Conservation (phyloP, 2,329 filamentous ascomycete genomes). For the Phaeosphaeriaceae sp. region DNA sequence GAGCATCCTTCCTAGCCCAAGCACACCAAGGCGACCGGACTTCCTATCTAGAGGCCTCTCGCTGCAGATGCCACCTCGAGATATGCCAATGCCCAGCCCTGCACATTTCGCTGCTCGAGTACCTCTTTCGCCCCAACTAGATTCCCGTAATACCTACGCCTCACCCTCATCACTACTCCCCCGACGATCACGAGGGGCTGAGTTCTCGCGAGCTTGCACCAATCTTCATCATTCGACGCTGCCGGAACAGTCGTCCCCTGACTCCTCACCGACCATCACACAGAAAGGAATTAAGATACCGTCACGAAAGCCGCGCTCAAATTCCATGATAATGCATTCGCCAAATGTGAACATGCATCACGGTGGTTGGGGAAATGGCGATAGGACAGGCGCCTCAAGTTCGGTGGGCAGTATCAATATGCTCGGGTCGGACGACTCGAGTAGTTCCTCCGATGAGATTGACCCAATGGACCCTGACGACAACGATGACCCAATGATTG, state of each 20-base stretch:
- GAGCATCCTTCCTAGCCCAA: slow-evolving; percentile 48
- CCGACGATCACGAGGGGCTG: slow-evolving; percentile 84
- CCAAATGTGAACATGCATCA: slow-evolving; percentile 65
- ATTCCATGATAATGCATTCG: slow-evolving; percentile 62
- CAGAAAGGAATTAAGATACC: slow-evolving; percentile 70
- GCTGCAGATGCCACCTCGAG: slow-evolving; percentile 70
- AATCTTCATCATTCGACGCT: slow-evolving; percentile 95
- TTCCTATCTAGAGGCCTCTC: slow-evolving; percentile 70
- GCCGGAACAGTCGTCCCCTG: slow-evolving; percentile 84
- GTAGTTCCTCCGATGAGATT: slow-evolving; percentile 66
- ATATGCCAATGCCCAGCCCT: slow-evolving; percentile 54
- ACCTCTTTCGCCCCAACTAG: slow-evolving; percentile 84
- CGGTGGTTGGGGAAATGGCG: slow-evolving; percentile 68
- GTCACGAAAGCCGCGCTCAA: slow-evolving; percentile 54
- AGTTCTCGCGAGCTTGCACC: slow-evolving; percentile 92
- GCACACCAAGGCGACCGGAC: slow-evolving; percentile 73
- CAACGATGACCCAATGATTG: slow-evolving; percentile 73
- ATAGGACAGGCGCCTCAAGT: slow-evolving; percentile 63
- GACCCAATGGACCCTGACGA: slow-evolving; percentile 58
- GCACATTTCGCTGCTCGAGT: slow-evolving; percentile 62
- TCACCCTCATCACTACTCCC: slow-evolving; percentile 88
- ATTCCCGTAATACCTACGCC: slow-evolving; percentile 78
- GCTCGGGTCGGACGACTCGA: slow-evolving; percentile 80
- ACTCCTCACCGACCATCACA: slow-evolving; percentile 85
- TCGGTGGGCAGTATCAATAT: slow-evolving; percentile 82